Percentiles rank a stretch among this genome's conserved stretches.
Evolutionary conservation across 2,329 filamentous ascomycete genomes (phyloP).

Genomic region (Dryadomyces sulphureus): DNA sequence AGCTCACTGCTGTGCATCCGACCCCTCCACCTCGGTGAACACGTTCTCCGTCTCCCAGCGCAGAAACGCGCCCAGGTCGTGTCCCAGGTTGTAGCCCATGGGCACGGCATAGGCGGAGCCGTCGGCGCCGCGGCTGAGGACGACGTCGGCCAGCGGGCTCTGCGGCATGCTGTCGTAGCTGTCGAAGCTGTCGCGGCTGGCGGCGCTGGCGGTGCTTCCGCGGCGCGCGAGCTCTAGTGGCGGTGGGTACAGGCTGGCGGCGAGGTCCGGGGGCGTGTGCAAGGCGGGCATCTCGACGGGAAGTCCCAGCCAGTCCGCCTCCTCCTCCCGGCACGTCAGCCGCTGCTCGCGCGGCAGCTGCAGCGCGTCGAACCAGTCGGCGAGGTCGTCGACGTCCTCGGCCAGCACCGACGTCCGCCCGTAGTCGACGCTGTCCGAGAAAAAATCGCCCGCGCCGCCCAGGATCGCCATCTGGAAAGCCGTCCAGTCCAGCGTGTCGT

Average conservation of each 20-base stretch:
- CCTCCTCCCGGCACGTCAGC: constrained; percentile 14
- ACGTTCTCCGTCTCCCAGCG: constrained; percentile 40
- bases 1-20: not conserved
- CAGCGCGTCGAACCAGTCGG: constrained; percentile 36
- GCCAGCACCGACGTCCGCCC: constrained; percentile 21
- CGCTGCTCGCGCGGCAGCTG: constrained; percentile 28
- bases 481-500: constrained; percentile 45
- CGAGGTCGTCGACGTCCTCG: constrained; percentile 33
- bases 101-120: constrained; percentile 28
- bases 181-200: constrained; percentile 13
- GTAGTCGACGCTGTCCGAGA: constrained; percentile 27
- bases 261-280: too few species aligned
- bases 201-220: too few species aligned
- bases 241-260: too few species aligned
- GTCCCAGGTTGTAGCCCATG: constrained; percentile 46
- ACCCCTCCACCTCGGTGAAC: constrained; percentile 15
- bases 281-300: too few species aligned
- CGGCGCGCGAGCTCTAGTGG: too few species aligned
- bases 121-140: constrained; percentile 23
- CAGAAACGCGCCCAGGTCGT: constrained; percentile 44
- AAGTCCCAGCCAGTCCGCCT: too few species aligned
- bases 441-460: constrained; percentile 38
- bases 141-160: constrained; percentile 34
- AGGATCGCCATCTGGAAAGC: constrained; percentile 51
- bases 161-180: constrained; percentile 31